Base-by-base conservation (phyloP, 345 rosid genomes). In the Gossypium stocksii region DNA sequence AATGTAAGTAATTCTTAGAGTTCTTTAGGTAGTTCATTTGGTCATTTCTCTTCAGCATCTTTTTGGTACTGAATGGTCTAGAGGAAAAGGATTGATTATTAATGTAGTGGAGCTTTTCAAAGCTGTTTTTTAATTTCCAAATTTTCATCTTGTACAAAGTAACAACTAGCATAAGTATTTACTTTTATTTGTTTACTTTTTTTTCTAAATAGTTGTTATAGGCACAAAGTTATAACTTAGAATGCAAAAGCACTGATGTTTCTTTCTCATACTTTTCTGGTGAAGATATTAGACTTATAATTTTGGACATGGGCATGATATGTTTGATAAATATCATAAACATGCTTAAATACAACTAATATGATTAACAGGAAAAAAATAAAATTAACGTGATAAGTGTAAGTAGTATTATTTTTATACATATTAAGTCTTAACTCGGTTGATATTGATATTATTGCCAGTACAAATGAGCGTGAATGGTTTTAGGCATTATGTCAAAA, bases 1-100 rank as follows among this genome's bases (percentile, higher is more conserved):
- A 19, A 34, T 84, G 81, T 76, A 78, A 53, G 43, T 57, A 71
- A 69, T 82, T 77, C 48, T 69, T 79, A 81, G 77, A 70, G 66
- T 56, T 82, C 83, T 45, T 80, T 61, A 64, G 76, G 57, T 82
- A 79, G 29, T 82, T 62, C 45, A 16, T 71, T 63, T 56, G 62
- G 78, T 63, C 76, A 58, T 34, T 43, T 16, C 38, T 45, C 67
- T 22, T 16, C 44, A 74, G 67, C 66, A 77, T 72, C 79, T 75
- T 66, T 71, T 68, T 69, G 43, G 43, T 77, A 78, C 79, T 52
- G 74, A 34, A 53, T 58, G 64, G 2, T 74, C 69, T 73, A 76
- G 73, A 77, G 23, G 66, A 72, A 52, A 43, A 68, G 52, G 27
- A 29, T 6, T 34, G 45, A 45, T 13, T 34, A n/a, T 70, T 3